Conservation (phyloP, 305 asterid species). For the Fraxinus dipetala region DNA sequence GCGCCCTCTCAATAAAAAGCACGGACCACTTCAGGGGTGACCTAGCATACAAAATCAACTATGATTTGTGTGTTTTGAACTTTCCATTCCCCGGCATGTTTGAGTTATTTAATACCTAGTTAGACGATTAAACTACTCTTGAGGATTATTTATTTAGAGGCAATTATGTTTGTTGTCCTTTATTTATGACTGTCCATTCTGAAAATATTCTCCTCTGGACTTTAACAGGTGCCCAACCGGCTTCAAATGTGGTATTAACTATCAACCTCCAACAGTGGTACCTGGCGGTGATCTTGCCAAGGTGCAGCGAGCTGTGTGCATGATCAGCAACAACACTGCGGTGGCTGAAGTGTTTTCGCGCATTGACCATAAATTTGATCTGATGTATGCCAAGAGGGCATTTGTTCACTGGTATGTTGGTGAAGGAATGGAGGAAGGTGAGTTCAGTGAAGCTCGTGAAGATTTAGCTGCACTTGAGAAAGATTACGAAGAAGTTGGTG, state of each 20-base stretch:
- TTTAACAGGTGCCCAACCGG: slow-evolving; percentile 53
- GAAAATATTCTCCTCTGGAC: not conserved
- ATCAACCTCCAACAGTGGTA: slow-evolving; percentile 50
- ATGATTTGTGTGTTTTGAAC: not conserved
- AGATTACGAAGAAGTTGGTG: slow-evolving; percentile 46
- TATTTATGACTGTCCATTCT: not conserved
- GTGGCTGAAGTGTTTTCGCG: slow-evolving; percentile 56
- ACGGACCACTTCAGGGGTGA: not conserved
- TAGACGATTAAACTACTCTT: not conserved
- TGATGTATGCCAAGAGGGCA: slow-evolving; percentile 55
- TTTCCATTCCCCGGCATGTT: not conserved
- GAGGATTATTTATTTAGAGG: not conserved
- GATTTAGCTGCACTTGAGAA: not conserved
- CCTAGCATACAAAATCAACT: not conserved
- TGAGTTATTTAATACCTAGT: not conserved
- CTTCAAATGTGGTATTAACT: slow-evolving; percentile 53
- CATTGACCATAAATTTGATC: slow-evolving; percentile 54
- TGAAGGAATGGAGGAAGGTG: slow-evolving; percentile 57
- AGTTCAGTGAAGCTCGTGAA: not conserved
- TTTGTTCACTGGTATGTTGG: slow-evolving; percentile 59
- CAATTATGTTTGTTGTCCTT: not conserved
- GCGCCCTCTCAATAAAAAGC: not conserved
- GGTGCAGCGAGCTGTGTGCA: slow-evolving; percentile 57
- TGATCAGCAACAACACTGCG: slow-evolving; percentile 59
- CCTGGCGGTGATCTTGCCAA: slow-evolving; percentile 58